phyloP scores from a whole-genome alignment of 176 grass and related monocot species.

The Rhynchospora pubera region DNA sequence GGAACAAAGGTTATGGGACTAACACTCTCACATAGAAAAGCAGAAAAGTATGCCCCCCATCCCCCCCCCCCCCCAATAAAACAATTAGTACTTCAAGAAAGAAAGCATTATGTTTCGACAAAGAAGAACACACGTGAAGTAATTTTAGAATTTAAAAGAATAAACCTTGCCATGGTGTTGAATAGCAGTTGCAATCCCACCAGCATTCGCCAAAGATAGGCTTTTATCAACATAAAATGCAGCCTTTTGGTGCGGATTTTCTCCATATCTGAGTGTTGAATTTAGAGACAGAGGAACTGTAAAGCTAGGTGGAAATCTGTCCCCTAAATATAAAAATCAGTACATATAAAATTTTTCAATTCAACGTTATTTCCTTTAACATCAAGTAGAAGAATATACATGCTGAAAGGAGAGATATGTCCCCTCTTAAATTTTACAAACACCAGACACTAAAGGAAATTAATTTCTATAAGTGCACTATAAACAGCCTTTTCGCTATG shows the following conservation, averaged over 20 bases:
- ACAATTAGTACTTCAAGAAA: neutral
- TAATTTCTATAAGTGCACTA: neutral
- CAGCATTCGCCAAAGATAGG: slow-evolving; percentile 60
- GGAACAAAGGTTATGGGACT: neutral
- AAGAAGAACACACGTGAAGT: neutral
- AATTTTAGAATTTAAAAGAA: neutral
- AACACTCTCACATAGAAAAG: neutral
- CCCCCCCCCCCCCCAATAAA: neutral
- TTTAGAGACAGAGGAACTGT: slow-evolving; percentile 66
- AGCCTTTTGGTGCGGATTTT: slow-evolving; percentile 96
- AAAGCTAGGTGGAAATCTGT: slow-evolving; percentile 57
- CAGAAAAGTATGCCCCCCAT: neutral
- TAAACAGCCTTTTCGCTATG: neutral
- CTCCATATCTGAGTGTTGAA: slow-evolving; percentile 68
- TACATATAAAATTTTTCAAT: neutral
- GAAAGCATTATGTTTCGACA: neutral
- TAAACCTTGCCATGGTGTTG: slow-evolving; percentile 85
- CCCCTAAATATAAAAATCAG: slow-evolving; percentile 33
- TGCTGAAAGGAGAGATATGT: neutral
- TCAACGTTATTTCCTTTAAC: neutral
- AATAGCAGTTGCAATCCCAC: slow-evolving; percentile 80
- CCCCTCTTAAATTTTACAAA: neutral
- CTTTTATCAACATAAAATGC: slow-evolving; percentile 83
- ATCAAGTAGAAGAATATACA: neutral
- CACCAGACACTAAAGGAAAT: neutral